phyloP scores from a whole-genome alignment of 768 basidiomycete species.

The Boletus rufocinnamomeus region DNA sequence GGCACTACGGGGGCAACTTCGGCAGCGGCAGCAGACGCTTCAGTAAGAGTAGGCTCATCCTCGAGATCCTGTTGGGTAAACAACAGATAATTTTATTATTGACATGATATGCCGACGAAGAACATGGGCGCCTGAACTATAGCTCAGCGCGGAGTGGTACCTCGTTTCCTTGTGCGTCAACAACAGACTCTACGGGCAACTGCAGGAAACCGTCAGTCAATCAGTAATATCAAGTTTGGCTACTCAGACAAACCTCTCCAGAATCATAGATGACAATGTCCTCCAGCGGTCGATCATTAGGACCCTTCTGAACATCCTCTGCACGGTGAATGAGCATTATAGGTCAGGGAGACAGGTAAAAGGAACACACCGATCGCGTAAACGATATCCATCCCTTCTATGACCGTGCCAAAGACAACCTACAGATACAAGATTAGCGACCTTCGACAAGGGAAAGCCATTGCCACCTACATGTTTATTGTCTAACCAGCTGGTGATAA shows the following conservation, averaged over 20 bases:
- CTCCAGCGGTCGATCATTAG: constrained; percentile 69
- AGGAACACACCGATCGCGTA: constrained; percentile 62
- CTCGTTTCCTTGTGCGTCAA: constrained; percentile 75
- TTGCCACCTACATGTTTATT: constrained; percentile 69
- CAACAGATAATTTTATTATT: constrained; percentile 53
- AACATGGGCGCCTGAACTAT: constrained; percentile 49
- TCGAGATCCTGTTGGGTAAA: constrained; percentile 49
- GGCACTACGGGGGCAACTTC: constrained; percentile 19
- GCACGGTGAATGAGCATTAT: constrained; percentile 17
- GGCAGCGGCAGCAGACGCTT: constrained; percentile 12
- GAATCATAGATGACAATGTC: constrained; percentile 81
- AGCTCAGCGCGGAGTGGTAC: constrained; percentile 96
- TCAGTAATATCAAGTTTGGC: constrained; percentile 13
- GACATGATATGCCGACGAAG: constrained; percentile 41
- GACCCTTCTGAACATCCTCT: constrained; percentile 77
- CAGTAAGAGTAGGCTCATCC: constrained; percentile 19
- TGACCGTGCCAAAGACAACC: constrained; percentile 92
- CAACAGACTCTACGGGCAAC: constrained; percentile 54
- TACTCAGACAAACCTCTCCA: constrained; percentile 69
- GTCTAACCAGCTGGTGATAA: constrained; percentile 87
- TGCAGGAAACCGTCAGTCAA: constrained; percentile 28
- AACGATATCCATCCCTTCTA: constrained; percentile 92
- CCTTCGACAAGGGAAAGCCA: neutral
- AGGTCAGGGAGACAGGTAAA: neutral
- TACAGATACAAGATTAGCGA: constrained; percentile 33